Conservation (phyloP, 768 basidiomycete genomes). For the Podaxis mareebaensis region DNA sequence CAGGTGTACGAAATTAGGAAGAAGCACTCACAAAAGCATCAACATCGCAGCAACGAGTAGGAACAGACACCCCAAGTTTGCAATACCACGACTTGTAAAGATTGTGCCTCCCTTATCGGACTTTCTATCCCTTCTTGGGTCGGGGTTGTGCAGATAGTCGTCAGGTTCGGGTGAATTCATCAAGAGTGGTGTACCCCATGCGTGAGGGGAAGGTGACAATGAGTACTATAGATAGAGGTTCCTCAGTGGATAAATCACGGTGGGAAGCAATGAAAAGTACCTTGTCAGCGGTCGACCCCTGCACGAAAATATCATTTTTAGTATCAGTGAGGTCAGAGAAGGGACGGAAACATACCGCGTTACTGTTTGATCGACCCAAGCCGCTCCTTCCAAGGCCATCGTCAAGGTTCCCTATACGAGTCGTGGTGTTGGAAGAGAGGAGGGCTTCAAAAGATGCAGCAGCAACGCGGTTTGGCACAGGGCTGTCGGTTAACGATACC, state of each 20-base stretch:
- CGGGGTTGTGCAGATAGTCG: constrained; percentile 65
- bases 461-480: not conserved
- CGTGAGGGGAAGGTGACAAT: constrained; percentile 43
- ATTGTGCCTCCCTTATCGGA: constrained; percentile 59
- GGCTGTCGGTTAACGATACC: constrained; percentile 8
- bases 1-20: not conserved
- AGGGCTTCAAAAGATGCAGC: constrained; percentile 15
- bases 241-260: not conserved
- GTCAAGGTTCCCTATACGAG: not conserved
- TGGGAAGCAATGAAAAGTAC: not conserved
- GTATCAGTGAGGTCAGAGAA: not conserved
- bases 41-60: constrained; percentile 49
- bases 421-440: constrained; percentile 1
- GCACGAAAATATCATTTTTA: not conserved
- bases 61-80: constrained; percentile 67
- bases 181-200: constrained; percentile 48
- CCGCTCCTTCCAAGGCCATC: not conserved
- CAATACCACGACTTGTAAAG: constrained; percentile 60
- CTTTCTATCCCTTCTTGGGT: constrained; percentile 52
- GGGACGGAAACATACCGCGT: constrained; percentile 1
- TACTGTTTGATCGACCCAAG: not conserved
- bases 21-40: constrained; percentile 55
- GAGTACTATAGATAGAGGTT: constrained; percentile 33
- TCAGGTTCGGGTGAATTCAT: constrained; percentile 54
- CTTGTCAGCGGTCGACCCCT: constrained; percentile 14